Percentiles rank a stretch among this genome's conserved stretches.
Conservation (phyloP, 495 filamentous ascomycete genomes). For the Mycothermus thermophilus region DNA sequence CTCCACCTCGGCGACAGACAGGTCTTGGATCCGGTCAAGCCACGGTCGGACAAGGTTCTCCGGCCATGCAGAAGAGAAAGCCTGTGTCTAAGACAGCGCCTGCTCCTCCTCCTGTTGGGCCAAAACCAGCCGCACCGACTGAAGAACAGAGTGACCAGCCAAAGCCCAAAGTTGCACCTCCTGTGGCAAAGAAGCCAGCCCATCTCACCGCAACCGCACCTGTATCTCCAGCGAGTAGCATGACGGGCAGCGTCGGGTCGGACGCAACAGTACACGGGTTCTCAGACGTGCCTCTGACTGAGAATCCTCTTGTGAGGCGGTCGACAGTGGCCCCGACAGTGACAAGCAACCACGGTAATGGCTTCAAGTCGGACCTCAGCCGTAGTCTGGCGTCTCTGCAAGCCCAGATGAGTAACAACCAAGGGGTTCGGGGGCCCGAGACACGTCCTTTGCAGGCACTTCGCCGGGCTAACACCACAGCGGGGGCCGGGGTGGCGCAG, state of each 20-base stretch:
- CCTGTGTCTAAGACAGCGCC: constrained; percentile 14
- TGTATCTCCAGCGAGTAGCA: constrained; percentile 22
- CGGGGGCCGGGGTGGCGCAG: constrained; percentile 2
- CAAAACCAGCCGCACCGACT: constrained; percentile 17
- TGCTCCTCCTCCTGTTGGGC: constrained; percentile 19
- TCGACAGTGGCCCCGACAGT: too few relatives aligned
- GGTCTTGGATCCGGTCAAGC: constrained; percentile 2
- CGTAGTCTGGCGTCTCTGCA: background rate
- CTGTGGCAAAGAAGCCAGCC: constrained; percentile 39
- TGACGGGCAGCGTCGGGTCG: constrained; percentile 5
- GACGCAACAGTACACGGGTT: background rate
- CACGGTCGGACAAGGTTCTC: constrained; percentile 1
- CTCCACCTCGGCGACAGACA: constrained; percentile 35
- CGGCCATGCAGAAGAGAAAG: constrained; percentile 8
- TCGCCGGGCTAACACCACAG: constrained; percentile 10
- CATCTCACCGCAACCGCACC: constrained; percentile 28
- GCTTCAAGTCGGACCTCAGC: background rate
- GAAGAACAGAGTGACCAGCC: constrained; percentile 17
- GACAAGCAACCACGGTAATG: constrained; percentile 3
- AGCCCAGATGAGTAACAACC: constrained; percentile 2
- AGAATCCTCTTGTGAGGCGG: constrained; percentile 3
- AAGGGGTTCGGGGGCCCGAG: background rate
- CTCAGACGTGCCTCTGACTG: background rate
- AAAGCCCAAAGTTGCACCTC: constrained; percentile 35
- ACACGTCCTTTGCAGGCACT: constrained; percentile 6